These are phyloP conservation scores for Danielozyma ontarioensis DNA, from an alignment of 805 yeast species.

Conservation along the genomic window DNA sequence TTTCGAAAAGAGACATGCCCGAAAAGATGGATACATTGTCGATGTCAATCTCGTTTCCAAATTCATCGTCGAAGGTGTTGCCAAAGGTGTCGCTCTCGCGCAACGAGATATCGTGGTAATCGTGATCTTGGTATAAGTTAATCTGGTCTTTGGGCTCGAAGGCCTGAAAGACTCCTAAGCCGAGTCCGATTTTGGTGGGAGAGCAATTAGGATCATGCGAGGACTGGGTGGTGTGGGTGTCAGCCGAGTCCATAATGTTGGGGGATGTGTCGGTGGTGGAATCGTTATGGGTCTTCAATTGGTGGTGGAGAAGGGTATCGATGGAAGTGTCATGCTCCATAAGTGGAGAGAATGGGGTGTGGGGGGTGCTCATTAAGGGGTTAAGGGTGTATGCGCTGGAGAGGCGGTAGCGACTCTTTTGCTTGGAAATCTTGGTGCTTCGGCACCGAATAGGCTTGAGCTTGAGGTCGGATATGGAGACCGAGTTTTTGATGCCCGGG, in stretches of 20 bases:
- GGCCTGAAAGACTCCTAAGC: constrained; percentile 5
- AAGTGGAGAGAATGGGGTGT: constrained; percentile 6
- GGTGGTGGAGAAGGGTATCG: background rate
- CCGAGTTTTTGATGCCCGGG: constrained; percentile 9
- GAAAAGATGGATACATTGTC: background rate
- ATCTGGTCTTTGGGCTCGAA: constrained; percentile 1
- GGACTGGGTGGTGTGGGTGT: constrained; percentile 1
- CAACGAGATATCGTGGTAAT: constrained; percentile 2
- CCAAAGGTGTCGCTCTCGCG: constrained; percentile 20
- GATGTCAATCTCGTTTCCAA: background rate
- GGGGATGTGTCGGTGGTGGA: constrained; percentile 9
- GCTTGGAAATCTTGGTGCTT: constrained; percentile 27
- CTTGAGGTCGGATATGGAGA: constrained; percentile 31
- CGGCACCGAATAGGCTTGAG: constrained; percentile 38
- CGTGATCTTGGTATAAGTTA: constrained; percentile 5
- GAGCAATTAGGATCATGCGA: constrained; percentile 1
- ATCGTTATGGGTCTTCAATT: constrained; percentile 8
- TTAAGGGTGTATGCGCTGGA: constrained; percentile 33
- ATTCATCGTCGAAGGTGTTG: background rate
- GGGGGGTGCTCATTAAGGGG: constrained; percentile 23
- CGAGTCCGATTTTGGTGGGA: background rate
- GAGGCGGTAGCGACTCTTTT: constrained; percentile 37
- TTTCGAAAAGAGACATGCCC: background rate
- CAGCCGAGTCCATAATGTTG: constrained; percentile 7
- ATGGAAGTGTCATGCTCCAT: background rate